Percentiles rank a stretch among this genome's conserved stretches.
Conservation (phyloP, 352 stramenopile species). For the Phytopythium delawarense region DNA sequence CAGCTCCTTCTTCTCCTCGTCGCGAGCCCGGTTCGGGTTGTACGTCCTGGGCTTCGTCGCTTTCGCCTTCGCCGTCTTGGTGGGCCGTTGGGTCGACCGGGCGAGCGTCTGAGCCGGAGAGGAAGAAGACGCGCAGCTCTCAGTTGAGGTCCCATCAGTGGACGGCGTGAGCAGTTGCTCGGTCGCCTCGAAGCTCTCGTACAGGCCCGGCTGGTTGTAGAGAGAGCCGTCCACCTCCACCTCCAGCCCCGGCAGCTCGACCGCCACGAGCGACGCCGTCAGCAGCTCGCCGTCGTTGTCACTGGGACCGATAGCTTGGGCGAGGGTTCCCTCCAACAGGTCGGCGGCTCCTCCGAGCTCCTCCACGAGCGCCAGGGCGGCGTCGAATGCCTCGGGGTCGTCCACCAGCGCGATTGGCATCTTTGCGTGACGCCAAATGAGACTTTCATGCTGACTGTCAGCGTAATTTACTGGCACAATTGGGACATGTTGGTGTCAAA, state of each 20-base stretch:
- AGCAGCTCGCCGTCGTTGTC: background rate
- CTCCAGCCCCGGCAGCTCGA: background rate
- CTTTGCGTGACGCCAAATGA: background rate
- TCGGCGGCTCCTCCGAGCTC: conserved; percentile 5
- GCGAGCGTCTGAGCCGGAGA: background rate
- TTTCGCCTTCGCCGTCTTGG: background rate
- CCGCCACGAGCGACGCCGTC: background rate
- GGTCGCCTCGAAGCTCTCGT: background rate
- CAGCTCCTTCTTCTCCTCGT: conserved; percentile 35
- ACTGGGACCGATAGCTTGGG: background rate
- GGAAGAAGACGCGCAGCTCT: background rate
- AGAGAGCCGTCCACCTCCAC: background rate
- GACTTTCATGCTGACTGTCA: background rate
- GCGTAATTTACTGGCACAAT: background rate
- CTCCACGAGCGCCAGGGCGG: conserved; percentile 30
- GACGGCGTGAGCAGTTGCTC: background rate
- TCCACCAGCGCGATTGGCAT: conserved; percentile 26
- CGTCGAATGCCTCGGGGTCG: conserved; percentile 23
- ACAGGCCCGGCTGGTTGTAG: background rate
- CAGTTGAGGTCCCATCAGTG: background rate
- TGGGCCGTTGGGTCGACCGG: background rate
- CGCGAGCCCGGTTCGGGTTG: conserved; percentile 34
- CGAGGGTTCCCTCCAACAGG: background rate
- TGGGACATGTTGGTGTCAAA: background rate
- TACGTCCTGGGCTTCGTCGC: conserved; percentile 24